Conservation (phyloP, 768 basidiomycete genomes). For the Hygrocybe punicea region DNA sequence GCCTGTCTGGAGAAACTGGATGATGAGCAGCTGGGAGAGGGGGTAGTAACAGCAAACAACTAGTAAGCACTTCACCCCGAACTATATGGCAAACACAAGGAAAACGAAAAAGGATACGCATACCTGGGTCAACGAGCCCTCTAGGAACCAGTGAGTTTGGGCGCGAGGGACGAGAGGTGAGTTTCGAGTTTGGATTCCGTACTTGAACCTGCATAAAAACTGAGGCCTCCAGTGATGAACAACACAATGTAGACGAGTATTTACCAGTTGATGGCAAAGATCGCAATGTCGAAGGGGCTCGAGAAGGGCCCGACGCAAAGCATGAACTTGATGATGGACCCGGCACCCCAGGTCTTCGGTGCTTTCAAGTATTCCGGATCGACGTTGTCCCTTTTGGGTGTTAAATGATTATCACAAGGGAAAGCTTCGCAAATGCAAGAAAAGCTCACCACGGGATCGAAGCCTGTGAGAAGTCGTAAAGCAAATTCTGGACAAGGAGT, state of each 20-base stretch:
- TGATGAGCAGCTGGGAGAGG: background rate
- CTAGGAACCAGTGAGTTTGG: constrained; percentile 37
- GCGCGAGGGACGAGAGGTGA: constrained; percentile 30
- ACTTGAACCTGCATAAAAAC: constrained; percentile 10
- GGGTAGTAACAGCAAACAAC: too few species aligned
- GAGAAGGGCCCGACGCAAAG: constrained; percentile 35
- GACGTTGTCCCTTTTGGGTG: constrained; percentile 31
- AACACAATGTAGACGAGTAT: background rate
- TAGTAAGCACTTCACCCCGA: too few species aligned
- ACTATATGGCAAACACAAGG: background rate
- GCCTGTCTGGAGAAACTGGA: background rate
- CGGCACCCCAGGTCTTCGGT: constrained; percentile 31
- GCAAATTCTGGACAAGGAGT: constrained; percentile 30
- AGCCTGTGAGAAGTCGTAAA: constrained; percentile 37
- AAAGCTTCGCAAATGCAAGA: background rate
- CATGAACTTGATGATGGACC: constrained; percentile 37
- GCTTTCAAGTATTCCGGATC: constrained; percentile 34
- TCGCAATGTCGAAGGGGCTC: constrained; percentile 34
- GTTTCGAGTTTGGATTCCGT: constrained; percentile 24
- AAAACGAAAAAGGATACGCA: background rate
- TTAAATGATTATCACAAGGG: background rate
- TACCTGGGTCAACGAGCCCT: constrained; percentile 35
- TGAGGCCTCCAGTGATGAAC: too few species aligned
- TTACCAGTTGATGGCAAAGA: constrained; percentile 33
- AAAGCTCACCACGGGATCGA: constrained; percentile 28